These are phyloP conservation scores for Chalaropsis thielavioides DNA, from an alignment of 2,329 filamentous ascomycete genomes.

Conservation along the genomic window DNA sequence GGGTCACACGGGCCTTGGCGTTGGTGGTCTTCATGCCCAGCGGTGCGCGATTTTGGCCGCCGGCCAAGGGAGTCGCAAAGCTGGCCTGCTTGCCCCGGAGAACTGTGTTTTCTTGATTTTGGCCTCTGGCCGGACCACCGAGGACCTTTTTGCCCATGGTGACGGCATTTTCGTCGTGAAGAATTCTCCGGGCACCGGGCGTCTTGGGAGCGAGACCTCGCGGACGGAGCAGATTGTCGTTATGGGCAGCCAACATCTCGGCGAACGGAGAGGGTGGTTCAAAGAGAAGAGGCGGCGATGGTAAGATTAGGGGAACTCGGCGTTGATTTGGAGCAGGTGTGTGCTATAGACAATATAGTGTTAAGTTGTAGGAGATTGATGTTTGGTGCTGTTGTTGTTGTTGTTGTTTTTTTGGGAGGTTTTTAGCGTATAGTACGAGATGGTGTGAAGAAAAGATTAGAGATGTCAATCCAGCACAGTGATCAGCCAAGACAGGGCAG, in stretches of 20 bases:
- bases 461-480: neutral
- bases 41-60: slow-evolving; percentile 53
- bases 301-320: neutral
- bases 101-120: slow-evolving; percentile 14
- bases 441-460: neutral
- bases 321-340: neutral
- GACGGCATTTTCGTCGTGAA: slow-evolving; percentile 69
- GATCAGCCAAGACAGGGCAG: neutral
- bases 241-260: slow-evolving; percentile 59
- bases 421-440: neutral
- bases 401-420: neutral
- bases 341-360: neutral
- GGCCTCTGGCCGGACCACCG: slow-evolving; percentile 10
- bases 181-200: slow-evolving; percentile 54
- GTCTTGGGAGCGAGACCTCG: slow-evolving; percentile 51
- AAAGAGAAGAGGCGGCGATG: neutral
- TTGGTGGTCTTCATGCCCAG: slow-evolving; percentile 95
- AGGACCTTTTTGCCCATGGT: slow-evolving; percentile 15
- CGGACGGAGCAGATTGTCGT: slow-evolving; percentile 55
- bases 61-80: slow-evolving; percentile 19
- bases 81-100: slow-evolving; percentile 11
- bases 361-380: neutral
- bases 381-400: neutral
- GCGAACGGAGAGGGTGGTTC: neutral
- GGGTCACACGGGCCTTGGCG: slow-evolving; percentile 55